A percentile compares a stretch with the other conserved stretches of the same genome.
Conservation (phyloP, 2,329 filamentous ascomycete species). For the Nothopassalora personata region DNA sequence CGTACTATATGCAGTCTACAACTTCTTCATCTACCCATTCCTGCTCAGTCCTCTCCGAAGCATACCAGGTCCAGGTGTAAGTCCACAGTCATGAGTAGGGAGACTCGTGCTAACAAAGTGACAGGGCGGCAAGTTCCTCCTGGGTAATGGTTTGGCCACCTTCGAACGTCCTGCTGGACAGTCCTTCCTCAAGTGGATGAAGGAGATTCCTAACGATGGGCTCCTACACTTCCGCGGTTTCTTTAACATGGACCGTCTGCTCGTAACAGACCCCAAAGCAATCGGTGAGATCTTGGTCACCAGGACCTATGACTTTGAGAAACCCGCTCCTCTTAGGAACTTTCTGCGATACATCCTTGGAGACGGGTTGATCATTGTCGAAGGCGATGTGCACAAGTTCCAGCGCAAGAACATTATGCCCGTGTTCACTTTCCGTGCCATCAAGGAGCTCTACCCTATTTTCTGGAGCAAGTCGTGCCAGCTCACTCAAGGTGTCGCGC, state of each 20-base stretch:
- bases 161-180: slow-evolving; percentile 34
- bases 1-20: slow-evolving; percentile 13
- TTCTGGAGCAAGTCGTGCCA: slow-evolving; percentile 77
- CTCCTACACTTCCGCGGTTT: slow-evolving; percentile 38
- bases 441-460: slow-evolving; percentile 68
- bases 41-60: slow-evolving; percentile 36
- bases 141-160: slow-evolving; percentile 36
- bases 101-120: slow-evolving; percentile 1
- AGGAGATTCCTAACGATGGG: slow-evolving; percentile 37
- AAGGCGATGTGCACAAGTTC: slow-evolving; percentile 47
- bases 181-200: slow-evolving; percentile 34
- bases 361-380: slow-evolving; percentile 47
- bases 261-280: slow-evolving; percentile 37
- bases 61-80: slow-evolving; percentile 31
- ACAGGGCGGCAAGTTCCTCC: slow-evolving; percentile 25
- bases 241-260: slow-evolving; percentile 33
- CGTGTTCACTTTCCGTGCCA: slow-evolving; percentile 74
- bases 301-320: slow-evolving; percentile 51
- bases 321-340: slow-evolving; percentile 38
- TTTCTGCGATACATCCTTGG: slow-evolving; percentile 48
- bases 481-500: slow-evolving; percentile 58
- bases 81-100: background rate
- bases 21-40: slow-evolving; percentile 32
- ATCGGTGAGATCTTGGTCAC: slow-evolving; percentile 49
- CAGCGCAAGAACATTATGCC: slow-evolving; percentile 70